Base-by-base conservation (phyloP, 2,329 filamentous ascomycete species). In the Lasiodiplodia sp. region DNA sequence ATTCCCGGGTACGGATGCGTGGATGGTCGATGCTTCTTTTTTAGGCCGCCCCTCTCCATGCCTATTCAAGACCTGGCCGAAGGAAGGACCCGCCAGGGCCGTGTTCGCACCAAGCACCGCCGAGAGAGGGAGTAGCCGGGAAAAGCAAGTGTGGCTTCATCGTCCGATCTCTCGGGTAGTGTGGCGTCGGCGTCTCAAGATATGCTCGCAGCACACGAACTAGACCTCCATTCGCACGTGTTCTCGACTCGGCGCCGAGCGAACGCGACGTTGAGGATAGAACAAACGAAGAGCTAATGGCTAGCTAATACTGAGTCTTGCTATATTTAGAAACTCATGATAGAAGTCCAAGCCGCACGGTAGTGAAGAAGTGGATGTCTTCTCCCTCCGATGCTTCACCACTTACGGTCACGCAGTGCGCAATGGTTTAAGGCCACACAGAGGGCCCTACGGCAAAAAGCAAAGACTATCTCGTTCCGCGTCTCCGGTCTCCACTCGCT, bases 121-220 rank as follows among this genome's bases (percentile, higher is more conserved):
- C 14, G 23, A 25, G 16, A 21, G 4, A 21, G 5, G 31, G 40
- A 21, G n/a, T 21, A 23, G n/a, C 18, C 8, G n/a, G 8, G 37
- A 14, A 16, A 57, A 37, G 14, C 16, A 56, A 37, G 28, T 57
- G 34, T 56, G 53, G 53, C 53, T 56, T 37, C 18, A 31, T 28
- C 14, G 51, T 10, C 14, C 52, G 23, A 31, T 31, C 28, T n/a
- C 16, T 28, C 25, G 23, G 18, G 52, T 56, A 21, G 23, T 57
- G 55, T 57, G 55, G 55, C 55, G 55, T 60, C 38, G 57, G 38
- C 57, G 57, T 60, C 57, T 47, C 38, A 47, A 38, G 57, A 31
- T 60, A 28, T n/a, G 34, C 23, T n/a, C 25, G n/a, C n/a, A 37
- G 14, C 28, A 37, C 23, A 12, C 23, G 14, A 14, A 11, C 14